Evolutionary conservation across 345 rosid genomes (phyloP).

Genomic region (Euphorbia lathyris): DNA sequence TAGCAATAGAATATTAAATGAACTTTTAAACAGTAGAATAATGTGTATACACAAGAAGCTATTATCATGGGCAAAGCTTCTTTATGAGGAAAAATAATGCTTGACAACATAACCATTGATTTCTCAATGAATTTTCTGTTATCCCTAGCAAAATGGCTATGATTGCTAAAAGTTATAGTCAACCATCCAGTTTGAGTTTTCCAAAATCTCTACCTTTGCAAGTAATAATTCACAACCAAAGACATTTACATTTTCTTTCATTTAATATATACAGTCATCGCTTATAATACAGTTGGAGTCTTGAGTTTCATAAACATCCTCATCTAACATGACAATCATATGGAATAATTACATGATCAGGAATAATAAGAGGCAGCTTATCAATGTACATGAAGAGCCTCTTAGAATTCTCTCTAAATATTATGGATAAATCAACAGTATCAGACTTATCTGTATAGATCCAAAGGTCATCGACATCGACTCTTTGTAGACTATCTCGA

Average conservation of each 20-base stretch:
- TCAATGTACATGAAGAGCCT: constrained; percentile 58
- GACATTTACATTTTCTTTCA: constrained; percentile 17
- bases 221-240: neutral
- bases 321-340: constrained; percentile 42
- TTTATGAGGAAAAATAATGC: neutral
- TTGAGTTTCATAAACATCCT: constrained; percentile 8
- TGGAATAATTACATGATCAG: constrained; percentile 42
- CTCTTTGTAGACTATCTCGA: constrained; percentile 70
- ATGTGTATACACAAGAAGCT: neutral
- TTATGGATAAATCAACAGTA: constrained; percentile 43
- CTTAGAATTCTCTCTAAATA: constrained; percentile 64
- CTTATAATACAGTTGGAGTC: constrained; percentile 3
- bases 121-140: neutral
- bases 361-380: constrained; percentile 56
- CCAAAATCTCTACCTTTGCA: neutral
- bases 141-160: neutral
- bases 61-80: neutral
- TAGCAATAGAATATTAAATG: neutral
- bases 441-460: constrained; percentile 51
- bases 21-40: neutral
- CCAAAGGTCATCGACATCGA: constrained; percentile 82
- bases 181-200: neutral
- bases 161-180: too few species aligned
- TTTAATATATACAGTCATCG: constrained; percentile 6
- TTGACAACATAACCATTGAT: neutral